Conservation (phyloP, 768 basidiomycete species). For the Mycena pura region DNA sequence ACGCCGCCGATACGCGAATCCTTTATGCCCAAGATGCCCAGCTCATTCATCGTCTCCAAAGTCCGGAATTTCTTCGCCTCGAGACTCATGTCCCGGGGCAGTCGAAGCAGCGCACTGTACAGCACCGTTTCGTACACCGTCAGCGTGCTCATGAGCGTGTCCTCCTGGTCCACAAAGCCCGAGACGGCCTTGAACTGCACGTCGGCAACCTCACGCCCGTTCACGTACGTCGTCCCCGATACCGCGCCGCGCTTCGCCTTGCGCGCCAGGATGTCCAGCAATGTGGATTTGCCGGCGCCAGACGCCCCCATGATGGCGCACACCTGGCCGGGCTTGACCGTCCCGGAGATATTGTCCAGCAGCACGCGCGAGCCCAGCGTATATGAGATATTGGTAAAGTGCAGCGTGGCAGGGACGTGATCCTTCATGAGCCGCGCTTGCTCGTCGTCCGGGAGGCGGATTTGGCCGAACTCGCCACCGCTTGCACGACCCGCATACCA, state of each 20-base stretch:
- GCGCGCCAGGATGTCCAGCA: constrained; percentile 94
- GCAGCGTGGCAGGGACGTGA: constrained; percentile 92
- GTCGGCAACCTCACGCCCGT: constrained; percentile 80
- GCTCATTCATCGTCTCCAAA: constrained; percentile 93
- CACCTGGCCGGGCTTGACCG: constrained; percentile 86
- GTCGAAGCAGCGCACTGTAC: constrained; percentile 87
- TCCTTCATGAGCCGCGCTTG: constrained; percentile 88
- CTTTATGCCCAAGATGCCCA: constrained; percentile 92
- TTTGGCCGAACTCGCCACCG: constrained; percentile 70
- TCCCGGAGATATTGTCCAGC: constrained; percentile 82
- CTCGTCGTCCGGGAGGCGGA: constrained; percentile 83
- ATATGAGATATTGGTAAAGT: constrained; percentile 88
- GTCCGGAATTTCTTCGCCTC: constrained; percentile 96
- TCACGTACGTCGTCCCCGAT: constrained; percentile 78
- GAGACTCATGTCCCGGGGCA: constrained; percentile 94
- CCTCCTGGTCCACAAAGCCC: constrained; percentile 98
- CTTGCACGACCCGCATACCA: constrained; percentile 91
- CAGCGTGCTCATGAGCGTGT: constrained; percentile 94
- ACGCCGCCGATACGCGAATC: constrained; percentile 89
- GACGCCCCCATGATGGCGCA: constrained; percentile 98
- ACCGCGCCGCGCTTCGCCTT: constrained; percentile 86
- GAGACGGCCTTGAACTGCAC: constrained; percentile 83
- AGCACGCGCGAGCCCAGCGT: constrained; percentile 69
- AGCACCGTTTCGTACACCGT: constrained; percentile 98
- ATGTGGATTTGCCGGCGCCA: constrained; percentile 94